Evolutionary conservation across 345 rosid species (phyloP).

Genomic region (Populus tremula): DNA sequence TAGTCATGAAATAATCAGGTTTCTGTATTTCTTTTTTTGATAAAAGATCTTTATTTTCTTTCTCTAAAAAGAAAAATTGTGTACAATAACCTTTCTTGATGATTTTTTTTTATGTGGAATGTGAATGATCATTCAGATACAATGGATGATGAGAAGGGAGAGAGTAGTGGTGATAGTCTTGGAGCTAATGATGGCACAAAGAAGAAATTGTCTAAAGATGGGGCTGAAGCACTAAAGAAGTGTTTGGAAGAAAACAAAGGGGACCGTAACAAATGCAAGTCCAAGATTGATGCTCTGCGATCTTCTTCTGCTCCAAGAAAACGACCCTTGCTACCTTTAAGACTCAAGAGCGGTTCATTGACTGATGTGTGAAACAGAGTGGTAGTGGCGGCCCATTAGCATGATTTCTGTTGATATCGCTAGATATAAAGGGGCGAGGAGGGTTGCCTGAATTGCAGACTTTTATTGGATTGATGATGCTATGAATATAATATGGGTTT

Average conservation of each 20-base stretch:
- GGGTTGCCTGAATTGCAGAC: neutral
- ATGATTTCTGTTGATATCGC: neutral
- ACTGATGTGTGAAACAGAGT: slow-evolving; percentile 31
- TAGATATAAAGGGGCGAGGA: neutral
- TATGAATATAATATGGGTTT: neutral
- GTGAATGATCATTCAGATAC: neutral
- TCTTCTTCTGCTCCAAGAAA: slow-evolving; percentile 19
- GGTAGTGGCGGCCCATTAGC: slow-evolving; percentile 1
- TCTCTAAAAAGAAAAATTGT: neutral
- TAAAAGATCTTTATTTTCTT: neutral
- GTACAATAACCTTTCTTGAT: neutral
- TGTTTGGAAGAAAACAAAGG: slow-evolving; percentile 41
- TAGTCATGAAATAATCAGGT: neutral
- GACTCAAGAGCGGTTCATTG: slow-evolving; percentile 31
- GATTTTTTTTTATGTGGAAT: neutral
- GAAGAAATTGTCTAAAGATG: slow-evolving; percentile 18
- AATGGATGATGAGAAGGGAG: slow-evolving; percentile 27
- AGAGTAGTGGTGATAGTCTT: neutral
- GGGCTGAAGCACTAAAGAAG: slow-evolving; percentile 27
- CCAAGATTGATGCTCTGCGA: slow-evolving; percentile 32
- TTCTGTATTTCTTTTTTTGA: neutral
- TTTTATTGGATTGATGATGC: neutral
- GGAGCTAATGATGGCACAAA: neutral
- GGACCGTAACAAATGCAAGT: slow-evolving; percentile 39
- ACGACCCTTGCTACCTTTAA: slow-evolving; percentile 16